phyloP scores from a whole-genome alignment of 2,329 filamentous ascomycete species.

The Fusarium chaquense region DNA sequence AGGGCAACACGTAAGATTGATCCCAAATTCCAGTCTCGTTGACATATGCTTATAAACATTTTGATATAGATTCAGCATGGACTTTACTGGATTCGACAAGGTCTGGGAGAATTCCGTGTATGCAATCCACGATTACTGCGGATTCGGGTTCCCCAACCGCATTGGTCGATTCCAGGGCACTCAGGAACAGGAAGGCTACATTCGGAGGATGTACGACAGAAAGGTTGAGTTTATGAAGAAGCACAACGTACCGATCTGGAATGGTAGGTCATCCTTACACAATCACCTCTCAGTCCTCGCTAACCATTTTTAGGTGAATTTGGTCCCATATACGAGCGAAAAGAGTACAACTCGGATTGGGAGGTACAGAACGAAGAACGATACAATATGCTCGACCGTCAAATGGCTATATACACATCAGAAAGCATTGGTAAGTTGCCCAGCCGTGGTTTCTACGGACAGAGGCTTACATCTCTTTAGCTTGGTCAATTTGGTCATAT shows the following conservation, averaged over 20 bases:
- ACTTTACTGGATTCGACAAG: conserved; percentile 49
- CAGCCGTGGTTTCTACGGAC: background rate
- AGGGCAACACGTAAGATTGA: conserved; percentile 58
- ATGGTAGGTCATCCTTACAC: conserved; percentile 35
- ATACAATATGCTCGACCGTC: conserved; percentile 56
- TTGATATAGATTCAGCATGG: conserved; percentile 44
- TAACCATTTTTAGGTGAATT: conserved; percentile 56
- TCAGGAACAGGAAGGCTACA: conserved; percentile 53
- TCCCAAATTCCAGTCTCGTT: rapidly evolving
- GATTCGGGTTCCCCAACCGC: conserved; percentile 60
- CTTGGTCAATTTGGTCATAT: conserved; percentile 71
- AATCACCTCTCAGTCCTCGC: rapidly evolving
- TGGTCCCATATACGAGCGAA: conserved; percentile 60
- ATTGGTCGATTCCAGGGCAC: conserved; percentile 55
- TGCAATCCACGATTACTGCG: conserved; percentile 65
- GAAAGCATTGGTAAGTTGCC: conserved; percentile 34
- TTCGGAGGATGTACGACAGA: conserved; percentile 51
- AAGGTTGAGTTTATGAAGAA: conserved; percentile 59
- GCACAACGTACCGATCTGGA: conserved; percentile 58
- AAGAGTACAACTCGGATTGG: conserved; percentile 50
- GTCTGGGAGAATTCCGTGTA: conserved; percentile 62
- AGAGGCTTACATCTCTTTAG: conserved; percentile 10
- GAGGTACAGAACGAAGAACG: conserved; percentile 51
- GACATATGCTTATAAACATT: rapidly evolving
- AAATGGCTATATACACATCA: conserved; percentile 53